Base-by-base conservation (phyloP, 441 rosid genomes). In the Eruca vesicaria region DNA sequence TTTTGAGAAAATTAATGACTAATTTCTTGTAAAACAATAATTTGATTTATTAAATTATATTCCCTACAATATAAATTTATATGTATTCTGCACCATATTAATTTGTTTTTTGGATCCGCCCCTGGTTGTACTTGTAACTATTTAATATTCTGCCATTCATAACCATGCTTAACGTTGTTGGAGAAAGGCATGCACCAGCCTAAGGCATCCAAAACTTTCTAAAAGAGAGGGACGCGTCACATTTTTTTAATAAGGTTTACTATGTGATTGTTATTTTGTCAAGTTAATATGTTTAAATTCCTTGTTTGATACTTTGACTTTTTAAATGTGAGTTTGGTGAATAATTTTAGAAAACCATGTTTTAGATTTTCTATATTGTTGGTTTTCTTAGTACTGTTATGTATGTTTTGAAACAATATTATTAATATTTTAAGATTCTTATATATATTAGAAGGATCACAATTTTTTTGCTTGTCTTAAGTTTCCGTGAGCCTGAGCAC, bases 401-500 rank as follows among this genome's bases (percentile, higher is more conserved):
- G 23, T 52, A 45, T 50, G 21, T 52, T 52, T 19, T 9, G 7
- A 20, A 53, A 53, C 59, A 21, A 53, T 9, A 19, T 53, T 4
- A 53, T 53, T 53, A 20, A 9, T 52, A 19, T 52, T 48, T 9
- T 19, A 19, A 12, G 9, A 16, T 16, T 7, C 23, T 52, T 52
- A 9, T 3, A 52, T 19, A 19, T 52, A 4, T n/a, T n/a, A 29
- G 5, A 29, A 29, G 32, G 32, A 28, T 28, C 31, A 28, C 31
- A 28, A 57, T 0, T 56, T 26, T 28, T 57, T 23, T 14, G 62
- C 62, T 26, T 26, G 33, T 11, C 33, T 26, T 57, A 28, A 26
- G 62, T 26, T 26, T 57, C 33, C 18, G 62, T 28, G 62, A 26
- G 62, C 62, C 62, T 57, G 62, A 57, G 62, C 62, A 57, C 62